Evolutionary conservation across 2,329 filamentous ascomycete genomes (phyloP).

Genomic region (Fusarium nanum): DNA sequence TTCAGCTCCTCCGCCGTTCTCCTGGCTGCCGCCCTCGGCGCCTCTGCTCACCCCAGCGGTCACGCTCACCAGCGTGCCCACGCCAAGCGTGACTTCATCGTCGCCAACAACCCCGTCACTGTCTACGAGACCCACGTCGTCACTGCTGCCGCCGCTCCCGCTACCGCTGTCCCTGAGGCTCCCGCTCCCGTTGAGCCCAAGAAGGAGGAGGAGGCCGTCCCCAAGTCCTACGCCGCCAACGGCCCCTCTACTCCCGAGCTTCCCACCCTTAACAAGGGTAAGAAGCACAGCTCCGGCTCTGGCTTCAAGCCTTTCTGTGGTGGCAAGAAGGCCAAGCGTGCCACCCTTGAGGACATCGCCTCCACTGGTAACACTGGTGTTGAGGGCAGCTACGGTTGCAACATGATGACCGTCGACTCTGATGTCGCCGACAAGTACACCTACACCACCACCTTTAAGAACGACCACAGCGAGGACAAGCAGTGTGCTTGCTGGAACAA

Average conservation of each 20-base stretch:
- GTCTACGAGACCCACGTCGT: slow-evolving; percentile 37
- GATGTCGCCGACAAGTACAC: slow-evolving; percentile 55
- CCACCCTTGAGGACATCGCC: slow-evolving; percentile 59
- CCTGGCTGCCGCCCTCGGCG: slow-evolving; percentile 56
- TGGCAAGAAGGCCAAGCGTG: slow-evolving; percentile 57
- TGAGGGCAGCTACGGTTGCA: slow-evolving; percentile 60
- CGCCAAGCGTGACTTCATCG: slow-evolving; percentile 51
- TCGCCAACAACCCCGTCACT: slow-evolving; percentile 51
- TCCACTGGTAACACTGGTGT: slow-evolving; percentile 62
- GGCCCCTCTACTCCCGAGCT: not conserved
- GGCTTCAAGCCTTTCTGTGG: slow-evolving; percentile 52
- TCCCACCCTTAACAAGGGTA: slow-evolving; percentile 10
- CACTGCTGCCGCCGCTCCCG: slow-evolving; percentile 1
- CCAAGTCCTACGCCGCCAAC: slow-evolving; percentile 1
- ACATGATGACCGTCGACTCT: slow-evolving; percentile 60
- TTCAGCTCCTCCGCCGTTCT: slow-evolving; percentile 53
- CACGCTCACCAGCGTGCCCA: slow-evolving; percentile 53
- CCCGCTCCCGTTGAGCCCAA: not conserved
- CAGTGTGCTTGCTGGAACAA: slow-evolving; percentile 64
- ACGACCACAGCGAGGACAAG: slow-evolving; percentile 51
- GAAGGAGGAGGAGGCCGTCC: slow-evolving; percentile 13
- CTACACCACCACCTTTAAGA: slow-evolving; percentile 57
- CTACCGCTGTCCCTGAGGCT: slow-evolving; percentile 9
- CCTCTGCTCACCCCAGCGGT: slow-evolving; percentile 56
- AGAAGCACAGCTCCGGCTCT: slow-evolving; percentile 30